phyloP scores from a whole-genome alignment of 2,329 filamentous ascomycete genomes.

The Alternaria sp. region DNA sequence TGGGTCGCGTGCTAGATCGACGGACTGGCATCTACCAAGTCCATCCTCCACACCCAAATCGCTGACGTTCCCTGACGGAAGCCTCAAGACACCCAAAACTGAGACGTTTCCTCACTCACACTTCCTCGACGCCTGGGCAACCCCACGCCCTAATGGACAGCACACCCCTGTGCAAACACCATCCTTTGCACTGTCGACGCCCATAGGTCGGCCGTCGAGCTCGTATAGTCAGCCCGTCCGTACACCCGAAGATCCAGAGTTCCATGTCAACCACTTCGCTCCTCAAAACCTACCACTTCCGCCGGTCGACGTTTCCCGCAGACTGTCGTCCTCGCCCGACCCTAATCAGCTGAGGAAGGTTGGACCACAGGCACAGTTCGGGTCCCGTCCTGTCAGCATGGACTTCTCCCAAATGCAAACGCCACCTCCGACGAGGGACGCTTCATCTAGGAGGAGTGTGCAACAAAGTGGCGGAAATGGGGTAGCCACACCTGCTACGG shows the following conservation, averaged over 20 bases:
- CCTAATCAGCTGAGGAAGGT: conserved; percentile 42
- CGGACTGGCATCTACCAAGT: conserved; percentile 61
- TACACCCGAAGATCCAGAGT: conserved; percentile 54
- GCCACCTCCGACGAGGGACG: conserved; percentile 66
- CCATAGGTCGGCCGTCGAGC: conserved; percentile 47
- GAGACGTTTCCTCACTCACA: conserved; percentile 53
- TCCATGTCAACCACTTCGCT: conserved; percentile 70
- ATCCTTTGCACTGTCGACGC: conserved; percentile 49
- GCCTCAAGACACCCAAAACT: conserved; percentile 57
- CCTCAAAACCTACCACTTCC: conserved; percentile 64
- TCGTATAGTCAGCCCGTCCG: conserved; percentile 47
- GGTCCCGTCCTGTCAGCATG: conserved; percentile 46
- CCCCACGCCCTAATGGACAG: conserved; percentile 54
- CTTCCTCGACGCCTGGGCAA: conserved; percentile 61
- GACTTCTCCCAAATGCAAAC: conserved; percentile 65
- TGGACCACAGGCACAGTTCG: conserved; percentile 26
- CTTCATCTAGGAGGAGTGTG: conserved; percentile 59
- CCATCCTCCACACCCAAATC: conserved; percentile 60
- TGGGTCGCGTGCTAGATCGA: conserved; percentile 50
- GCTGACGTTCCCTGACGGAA: conserved; percentile 51
- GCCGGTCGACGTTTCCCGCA: conserved; percentile 67
- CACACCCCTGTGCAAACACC: conserved; percentile 55
- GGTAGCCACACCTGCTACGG: conserved; percentile 49
- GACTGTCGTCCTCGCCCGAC: conserved; percentile 66
- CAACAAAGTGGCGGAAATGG: conserved; percentile 42